Conservation (phyloP, 2,329 filamentous ascomycete species). For the Pestalotiopsis sp. region DNA sequence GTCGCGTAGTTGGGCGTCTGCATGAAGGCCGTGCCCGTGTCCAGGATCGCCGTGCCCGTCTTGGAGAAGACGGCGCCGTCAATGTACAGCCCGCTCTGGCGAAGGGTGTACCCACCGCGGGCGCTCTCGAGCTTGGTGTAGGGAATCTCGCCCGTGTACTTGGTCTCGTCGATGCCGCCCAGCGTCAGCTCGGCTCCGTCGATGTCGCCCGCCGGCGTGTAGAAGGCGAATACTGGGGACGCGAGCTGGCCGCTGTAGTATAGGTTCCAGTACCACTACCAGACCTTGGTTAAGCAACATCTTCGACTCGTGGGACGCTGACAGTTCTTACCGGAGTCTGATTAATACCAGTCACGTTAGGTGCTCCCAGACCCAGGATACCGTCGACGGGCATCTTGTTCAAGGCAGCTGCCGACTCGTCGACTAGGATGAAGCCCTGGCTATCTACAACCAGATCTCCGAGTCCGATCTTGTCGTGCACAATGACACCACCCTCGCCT, state of each 20-base stretch:
- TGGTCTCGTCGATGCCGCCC: conserved; percentile 32
- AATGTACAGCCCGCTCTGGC: conserved; percentile 28
- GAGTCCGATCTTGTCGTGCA: conserved; percentile 33
- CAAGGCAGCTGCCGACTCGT: conserved; percentile 30
- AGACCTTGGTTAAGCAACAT: neutral
- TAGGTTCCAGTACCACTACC: conserved; percentile 30
- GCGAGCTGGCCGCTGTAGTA: conserved; percentile 26
- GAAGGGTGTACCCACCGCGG: conserved; percentile 18
- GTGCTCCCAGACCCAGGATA: conserved; percentile 32
- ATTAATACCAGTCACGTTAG: conserved; percentile 12
- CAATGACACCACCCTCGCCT: conserved; percentile 25
- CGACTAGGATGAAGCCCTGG: conserved; percentile 34
- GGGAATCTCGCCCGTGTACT: conserved; percentile 29
- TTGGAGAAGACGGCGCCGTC: conserved; percentile 21
- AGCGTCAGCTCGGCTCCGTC: conserved; percentile 32
- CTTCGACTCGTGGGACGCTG: too few relatives aligned
- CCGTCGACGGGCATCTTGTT: conserved; percentile 31
- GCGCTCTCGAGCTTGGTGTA: conserved; percentile 26
- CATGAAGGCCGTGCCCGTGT: conserved; percentile 34
- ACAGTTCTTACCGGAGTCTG: conserved; percentile 6
- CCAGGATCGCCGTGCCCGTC: conserved; percentile 29
- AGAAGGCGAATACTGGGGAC: conserved; percentile 31
- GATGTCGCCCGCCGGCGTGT: conserved; percentile 23
- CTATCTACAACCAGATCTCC: conserved; percentile 19
- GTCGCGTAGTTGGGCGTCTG: conserved; percentile 31